Percentiles rank a stretch among this genome's conserved stretches.
Conservation (phyloP, 805 yeast genomes). For the Yarrowia hollandica region DNA sequence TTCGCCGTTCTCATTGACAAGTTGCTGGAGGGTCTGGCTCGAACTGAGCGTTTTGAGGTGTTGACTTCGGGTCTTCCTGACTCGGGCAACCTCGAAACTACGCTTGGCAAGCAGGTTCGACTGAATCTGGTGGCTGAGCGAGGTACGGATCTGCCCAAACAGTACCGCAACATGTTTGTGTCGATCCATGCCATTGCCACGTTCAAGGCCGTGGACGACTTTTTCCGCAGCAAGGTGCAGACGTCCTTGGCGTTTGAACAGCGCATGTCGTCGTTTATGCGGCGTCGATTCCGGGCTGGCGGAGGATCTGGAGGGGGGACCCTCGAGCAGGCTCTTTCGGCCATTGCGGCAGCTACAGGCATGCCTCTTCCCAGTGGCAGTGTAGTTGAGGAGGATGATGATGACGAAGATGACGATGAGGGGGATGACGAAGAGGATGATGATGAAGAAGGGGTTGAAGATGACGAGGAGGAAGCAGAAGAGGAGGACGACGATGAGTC, state of each 20-base stretch:
- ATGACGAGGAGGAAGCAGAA: conserved; percentile 28
- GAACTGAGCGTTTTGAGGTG: conserved; percentile 73
- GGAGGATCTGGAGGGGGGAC: conserved; percentile 22
- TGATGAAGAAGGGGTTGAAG: conserved; percentile 31
- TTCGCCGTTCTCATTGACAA: conserved; percentile 48
- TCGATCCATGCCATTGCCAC: conserved; percentile 59
- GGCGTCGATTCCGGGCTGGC: neutral
- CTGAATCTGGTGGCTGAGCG: conserved; percentile 50
- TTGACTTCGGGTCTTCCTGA: conserved; percentile 47
- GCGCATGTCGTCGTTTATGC: conserved; percentile 20
- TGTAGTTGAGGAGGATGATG: neutral
- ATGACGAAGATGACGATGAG: neutral
- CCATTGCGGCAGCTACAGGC: conserved; percentile 33
- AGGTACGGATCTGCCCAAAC: conserved; percentile 18
- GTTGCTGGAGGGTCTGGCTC: conserved; percentile 69
- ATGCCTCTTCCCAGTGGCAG: conserved; percentile 19
- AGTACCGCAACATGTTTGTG: conserved; percentile 37
- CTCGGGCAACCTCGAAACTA: conserved; percentile 33
- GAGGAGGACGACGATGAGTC: conserved; percentile 4
- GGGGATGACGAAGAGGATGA: conserved; percentile 33
- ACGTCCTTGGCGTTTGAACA: conserved; percentile 15
- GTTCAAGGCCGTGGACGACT: conserved; percentile 48
- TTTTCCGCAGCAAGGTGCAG: conserved; percentile 45
- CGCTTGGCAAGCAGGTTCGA: conserved; percentile 68
- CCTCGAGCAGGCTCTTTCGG: conserved; percentile 32